Conservation (phyloP, 257 asterid species). For the Sherardia arvensis region DNA sequence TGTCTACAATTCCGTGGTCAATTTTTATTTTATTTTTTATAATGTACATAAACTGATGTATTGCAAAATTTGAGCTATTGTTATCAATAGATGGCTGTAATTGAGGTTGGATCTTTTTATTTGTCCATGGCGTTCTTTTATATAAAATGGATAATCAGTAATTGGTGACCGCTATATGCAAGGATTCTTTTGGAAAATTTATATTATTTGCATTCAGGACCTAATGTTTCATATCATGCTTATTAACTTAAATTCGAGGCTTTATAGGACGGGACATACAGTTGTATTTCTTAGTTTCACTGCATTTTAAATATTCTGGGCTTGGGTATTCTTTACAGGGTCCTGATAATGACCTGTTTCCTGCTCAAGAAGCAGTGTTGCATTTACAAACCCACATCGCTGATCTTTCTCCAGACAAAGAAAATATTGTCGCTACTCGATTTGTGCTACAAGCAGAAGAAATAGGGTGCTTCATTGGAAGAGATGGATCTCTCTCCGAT, state of each 20-base stretch:
- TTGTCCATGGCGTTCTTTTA: background rate
- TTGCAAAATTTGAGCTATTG: background rate
- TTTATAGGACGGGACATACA: background rate
- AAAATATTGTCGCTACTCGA: constrained; percentile 63
- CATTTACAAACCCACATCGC: constrained; percentile 86
- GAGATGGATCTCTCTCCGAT: constrained; percentile 33
- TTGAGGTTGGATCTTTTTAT: background rate
- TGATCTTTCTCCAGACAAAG: constrained; percentile 73
- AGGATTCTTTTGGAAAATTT: background rate
- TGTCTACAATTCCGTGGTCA: background rate
- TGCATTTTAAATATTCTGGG: constrained; percentile 17
- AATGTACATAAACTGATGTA: background rate
- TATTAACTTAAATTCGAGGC: background rate
- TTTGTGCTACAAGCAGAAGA: constrained; percentile 76
- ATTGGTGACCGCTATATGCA: background rate
- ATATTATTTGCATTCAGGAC: background rate
- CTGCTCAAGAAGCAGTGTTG: constrained; percentile 97
- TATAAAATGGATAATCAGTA: background rate
- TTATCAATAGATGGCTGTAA: background rate
- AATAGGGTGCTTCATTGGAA: constrained; percentile 43
- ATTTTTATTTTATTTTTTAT: background rate
- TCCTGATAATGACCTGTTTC: constrained; percentile 92
- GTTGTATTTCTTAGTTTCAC: background rate
- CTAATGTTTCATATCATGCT: background rate
- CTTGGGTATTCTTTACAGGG: constrained; percentile 45